Evolutionary conservation across 140 eudicot species (phyloP).

Genomic region (Artemisia princeps): DNA sequence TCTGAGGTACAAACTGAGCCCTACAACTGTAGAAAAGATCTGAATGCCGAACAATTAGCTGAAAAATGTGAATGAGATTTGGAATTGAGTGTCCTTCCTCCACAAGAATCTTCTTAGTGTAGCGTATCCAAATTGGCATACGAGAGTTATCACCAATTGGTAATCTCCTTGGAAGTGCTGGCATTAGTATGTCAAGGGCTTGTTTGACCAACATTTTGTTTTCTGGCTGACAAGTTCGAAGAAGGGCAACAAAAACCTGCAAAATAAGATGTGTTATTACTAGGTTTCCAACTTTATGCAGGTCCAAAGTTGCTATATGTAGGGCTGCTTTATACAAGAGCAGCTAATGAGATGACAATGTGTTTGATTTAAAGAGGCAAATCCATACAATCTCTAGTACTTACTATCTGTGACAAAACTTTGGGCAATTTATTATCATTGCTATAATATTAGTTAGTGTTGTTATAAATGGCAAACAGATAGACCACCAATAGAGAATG

Average conservation of each 20-base stretch:
- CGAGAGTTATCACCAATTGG: slow-evolving; percentile 92
- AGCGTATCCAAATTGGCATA: slow-evolving; percentile 99
- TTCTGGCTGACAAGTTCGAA: slow-evolving; percentile 95
- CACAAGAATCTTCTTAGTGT: slow-evolving; percentile 93
- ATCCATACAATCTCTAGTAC: too few relatives aligned
- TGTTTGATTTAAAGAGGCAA: too few relatives aligned
- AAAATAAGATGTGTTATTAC: slow-evolving; percentile 21
- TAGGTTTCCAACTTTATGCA: slow-evolving; percentile 11
- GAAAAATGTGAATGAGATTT: slow-evolving; percentile 90
- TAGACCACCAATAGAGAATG: too few relatives aligned
- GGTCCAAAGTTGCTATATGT: slow-evolving; percentile 9
- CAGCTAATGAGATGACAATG: too few relatives aligned
- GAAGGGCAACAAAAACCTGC: slow-evolving; percentile 96
- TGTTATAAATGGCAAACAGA: too few relatives aligned
- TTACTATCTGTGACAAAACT: too few relatives aligned
- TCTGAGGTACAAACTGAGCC: slow-evolving; percentile 99
- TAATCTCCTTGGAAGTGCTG: slow-evolving; percentile 90
- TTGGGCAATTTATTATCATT: too few relatives aligned
- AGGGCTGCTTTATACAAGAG: too few relatives aligned
- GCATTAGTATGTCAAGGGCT: slow-evolving; percentile 99
- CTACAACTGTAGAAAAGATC: slow-evolving; percentile 97
- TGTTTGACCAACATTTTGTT: slow-evolving; percentile 98
- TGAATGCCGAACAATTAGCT: slow-evolving; percentile 97
- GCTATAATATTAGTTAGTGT: too few relatives aligned
- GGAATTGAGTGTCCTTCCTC: slow-evolving; percentile 99